phyloP scores from a whole-genome alignment of 805 yeast species.

The Kazachstania africana region DNA sequence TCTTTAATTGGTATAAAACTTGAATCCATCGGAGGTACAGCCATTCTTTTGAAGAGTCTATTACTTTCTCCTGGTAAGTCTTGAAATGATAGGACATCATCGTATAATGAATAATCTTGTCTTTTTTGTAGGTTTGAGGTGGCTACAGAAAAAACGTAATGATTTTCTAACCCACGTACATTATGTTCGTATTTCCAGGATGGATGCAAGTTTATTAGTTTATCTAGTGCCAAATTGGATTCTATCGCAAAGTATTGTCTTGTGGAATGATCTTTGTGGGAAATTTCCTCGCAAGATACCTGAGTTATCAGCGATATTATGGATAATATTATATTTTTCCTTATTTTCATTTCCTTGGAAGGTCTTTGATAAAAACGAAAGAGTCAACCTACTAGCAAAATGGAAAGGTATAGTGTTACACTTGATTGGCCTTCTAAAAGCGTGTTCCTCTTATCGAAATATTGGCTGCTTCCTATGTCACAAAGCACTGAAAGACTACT shows the following conservation, averaged over 20 bases:
- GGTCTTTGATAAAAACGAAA: too few species aligned
- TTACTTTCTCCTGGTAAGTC: conserved; percentile 37
- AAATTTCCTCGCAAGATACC: too few species aligned
- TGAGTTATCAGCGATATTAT: too few species aligned
- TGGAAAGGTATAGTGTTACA: too few species aligned
- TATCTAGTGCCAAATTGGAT: conserved; percentile 26
- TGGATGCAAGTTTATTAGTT: conserved; percentile 31
- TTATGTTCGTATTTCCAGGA: conserved; percentile 52
- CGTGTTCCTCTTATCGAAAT: too few species aligned
- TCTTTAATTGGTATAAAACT: conserved; percentile 35
- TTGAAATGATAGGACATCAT: conserved; percentile 34
- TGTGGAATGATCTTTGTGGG: conserved; percentile 40
- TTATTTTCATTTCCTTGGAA: conserved; percentile 1
- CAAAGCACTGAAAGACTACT: too few species aligned
- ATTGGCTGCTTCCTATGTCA: too few species aligned
- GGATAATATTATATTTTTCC: conserved; percentile 1
- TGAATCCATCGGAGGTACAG: conserved; percentile 49
- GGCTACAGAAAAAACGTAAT: conserved; percentile 53
- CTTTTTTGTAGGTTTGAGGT: conserved; percentile 4
- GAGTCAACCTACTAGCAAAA: too few species aligned
- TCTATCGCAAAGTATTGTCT: conserved; percentile 57
- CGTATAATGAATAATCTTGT: conserved; percentile 4
- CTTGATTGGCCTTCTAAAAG: too few species aligned
- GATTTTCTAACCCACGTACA: conserved; percentile 47
- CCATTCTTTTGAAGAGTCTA: conserved; percentile 41